Evolutionary conservation across 192 early-diverging fungal genomes (phyloP), one percentile per base, ranked within the genome.

Genomic region (Coemansia sp.): DNA sequence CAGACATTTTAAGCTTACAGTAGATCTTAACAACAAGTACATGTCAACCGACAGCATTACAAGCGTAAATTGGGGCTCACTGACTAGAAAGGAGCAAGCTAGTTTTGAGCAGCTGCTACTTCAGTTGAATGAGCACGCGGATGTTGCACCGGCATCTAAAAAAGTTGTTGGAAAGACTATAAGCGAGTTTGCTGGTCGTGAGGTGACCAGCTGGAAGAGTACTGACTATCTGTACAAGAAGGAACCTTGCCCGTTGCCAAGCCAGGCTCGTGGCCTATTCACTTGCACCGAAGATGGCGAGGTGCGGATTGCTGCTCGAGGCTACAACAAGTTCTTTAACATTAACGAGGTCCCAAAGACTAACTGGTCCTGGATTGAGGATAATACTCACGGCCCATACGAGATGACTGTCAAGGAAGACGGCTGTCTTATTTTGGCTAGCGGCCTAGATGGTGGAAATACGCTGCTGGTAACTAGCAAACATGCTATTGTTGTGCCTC

Each of bases 251-350:
- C 70, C 76, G 39, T 75, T 94, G 23, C 94, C 93, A 1, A 89
- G 87, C 8, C 73, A 85, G 32, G 91, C 93, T 4, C 86, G 95
- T 39, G 95, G 95, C 0, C 64, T 97, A 32, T 97, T 97, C 48
- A 90, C 91, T 1, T 27, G 48, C 50, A 47, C 21, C 43, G 22
- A 52, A 1, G 29, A 72, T 4, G 71, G 62, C 27, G 70, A 73
- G 5, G 59, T 62, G 48, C 37, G 17, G 4, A 92, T 98, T 71
- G 76, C 87, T 15, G 84, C 89, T 15, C 84, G 96, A n/a, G 96
- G 96, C 25, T 98, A 98, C 81, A 88, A 98, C 84, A 98, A 98
- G 83, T 98, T 98, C 72, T 98, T 96, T 72, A 96, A 96, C 62
- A 47, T 92, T 39, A 76, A 75, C 12, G 92, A 93, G 55, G 86